Evolutionary conservation across 305 asterid species (phyloP).

Genomic region (Fraxinus sp.): DNA sequence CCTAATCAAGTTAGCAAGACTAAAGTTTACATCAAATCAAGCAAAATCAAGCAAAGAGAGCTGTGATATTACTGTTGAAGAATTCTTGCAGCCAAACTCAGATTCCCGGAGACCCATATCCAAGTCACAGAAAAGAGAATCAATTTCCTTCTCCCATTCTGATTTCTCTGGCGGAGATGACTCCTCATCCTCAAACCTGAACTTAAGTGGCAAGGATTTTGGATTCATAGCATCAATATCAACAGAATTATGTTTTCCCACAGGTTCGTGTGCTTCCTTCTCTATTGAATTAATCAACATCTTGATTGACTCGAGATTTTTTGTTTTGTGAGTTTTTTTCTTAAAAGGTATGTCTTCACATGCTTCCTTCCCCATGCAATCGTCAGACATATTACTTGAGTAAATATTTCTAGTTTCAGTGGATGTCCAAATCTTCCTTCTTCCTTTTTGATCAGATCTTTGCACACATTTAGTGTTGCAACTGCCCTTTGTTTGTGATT

Average conservation of each 20-base stretch:
- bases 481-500: background rate
- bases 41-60: background rate
- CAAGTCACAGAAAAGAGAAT: conserved; percentile 40
- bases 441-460: background rate
- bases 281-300: conserved; percentile 7
- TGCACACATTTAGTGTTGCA: background rate
- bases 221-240: conserved; percentile 20
- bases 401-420: too few relatives aligned
- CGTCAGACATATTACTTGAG: conserved; percentile 32
- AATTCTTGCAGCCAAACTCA: conserved; percentile 19
- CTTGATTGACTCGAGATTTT: conserved; percentile 13
- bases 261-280: background rate
- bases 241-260: conserved; percentile 14
- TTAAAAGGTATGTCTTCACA: background rate
- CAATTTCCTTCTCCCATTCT: conserved; percentile 39
- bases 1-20: background rate
- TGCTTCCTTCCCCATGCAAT: conserved; percentile 27
- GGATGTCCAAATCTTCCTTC: background rate
- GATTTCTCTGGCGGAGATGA: conserved; percentile 33
- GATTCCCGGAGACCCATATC: conserved; percentile 34
- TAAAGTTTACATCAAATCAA: background rate
- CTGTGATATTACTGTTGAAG: background rate
- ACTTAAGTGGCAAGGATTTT: conserved; percentile 41
- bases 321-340: background rate
- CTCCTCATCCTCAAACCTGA: conserved; percentile 55